Evolutionary conservation across 2,329 filamentous ascomycete species (phyloP), one percentile per base, ranked within the genome.

Genomic region (Fusarium setosum): DNA sequence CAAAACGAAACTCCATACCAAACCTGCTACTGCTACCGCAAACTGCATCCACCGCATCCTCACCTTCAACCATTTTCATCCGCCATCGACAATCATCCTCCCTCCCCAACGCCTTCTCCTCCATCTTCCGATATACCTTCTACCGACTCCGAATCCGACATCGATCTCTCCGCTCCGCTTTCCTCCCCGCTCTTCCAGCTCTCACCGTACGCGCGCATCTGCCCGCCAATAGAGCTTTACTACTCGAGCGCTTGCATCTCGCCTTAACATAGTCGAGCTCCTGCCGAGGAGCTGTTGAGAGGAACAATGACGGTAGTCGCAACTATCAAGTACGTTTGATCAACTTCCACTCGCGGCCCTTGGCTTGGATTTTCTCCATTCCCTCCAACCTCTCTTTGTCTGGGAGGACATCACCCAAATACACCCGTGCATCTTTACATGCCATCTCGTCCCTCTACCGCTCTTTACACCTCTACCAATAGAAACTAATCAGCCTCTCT

Each of bases 271-370:
- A 68, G 58, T 66, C 72, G 60, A 73, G 74, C 77, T 79, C 79
- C 77, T 74, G 56, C 68, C 61, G 66, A 76, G 77, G 75, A 79
- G 79, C 76, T 68, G 67, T 71, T 71, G 69, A 73, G 72, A 76
- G 72, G 72, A 74, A 79, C 74, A 78, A 85, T 81, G 77, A 86
- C 87, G 82, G 85, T 87, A 74, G 85, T 88, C 79, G 85, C 86
- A 82, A 88, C 86, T 73, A 88, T 88, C 80, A 88, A 88, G 86
- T 88, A 80, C 76, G 86, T 77, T 64, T 63, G 61, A 56, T 60
- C 51, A 40, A 40, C 31, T 45, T 35, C 44, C 26, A 9, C 51
- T 55, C 51, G 63, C 59, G 45, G 42, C 51, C 57, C 63, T 52
- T 52, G 40, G 40, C 18, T 42, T 53, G 20, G 24, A 15, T 44